Evolutionary conservation across 768 basidiomycete species (phyloP), one percentile per base, ranked within the genome.

Genomic region (Rhizopogon rudus): DNA sequence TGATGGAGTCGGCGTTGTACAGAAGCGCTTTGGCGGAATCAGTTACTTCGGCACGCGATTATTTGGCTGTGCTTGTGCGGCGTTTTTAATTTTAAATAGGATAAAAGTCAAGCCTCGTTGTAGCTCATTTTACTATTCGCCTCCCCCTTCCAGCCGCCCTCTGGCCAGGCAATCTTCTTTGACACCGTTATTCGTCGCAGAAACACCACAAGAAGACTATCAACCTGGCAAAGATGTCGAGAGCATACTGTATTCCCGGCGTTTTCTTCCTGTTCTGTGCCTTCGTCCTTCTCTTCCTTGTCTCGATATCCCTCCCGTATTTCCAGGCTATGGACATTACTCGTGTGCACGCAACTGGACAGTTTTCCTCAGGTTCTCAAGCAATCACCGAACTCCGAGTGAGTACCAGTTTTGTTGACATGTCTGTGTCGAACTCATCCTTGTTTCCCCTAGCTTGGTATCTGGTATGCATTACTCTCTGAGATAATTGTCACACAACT

Each of bases 261-360:
- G 61, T 81, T 39, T 67, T 82, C 60, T 76, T 82, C 60, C 71
- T 89, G 52, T 73, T 81, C 62, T 71, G 67, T 43, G 88, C 89
- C 28, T 79, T 89, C 55, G 77, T 86, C 2, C 78, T 91, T 58
- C 80, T 79, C 60, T 73, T 90, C 65, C 71, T 91, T 58, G 80
- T 83, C 33, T 83, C 88, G 12, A 76, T 91, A 48, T 91, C 88
- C 14, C 72, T 90, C 3, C 89, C 90, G 1, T 83, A 73, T 70
- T 74, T 91, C 20, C 75, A 83, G 17, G 81, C 78, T 0, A 72
- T 90, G 60, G 88, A 90, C 68, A 75, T 91, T 63, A 76, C 78
- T 13, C 83, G 87, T 29, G 75, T 80, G 10, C 77, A 80, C 52
- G 81, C 84, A 53, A 71, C 63, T 22, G 42, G 71, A 56, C 16